These are phyloP conservation scores for Passiflora organensis DNA, from an alignment of 345 rosid species.

Conservation along the genomic window DNA sequence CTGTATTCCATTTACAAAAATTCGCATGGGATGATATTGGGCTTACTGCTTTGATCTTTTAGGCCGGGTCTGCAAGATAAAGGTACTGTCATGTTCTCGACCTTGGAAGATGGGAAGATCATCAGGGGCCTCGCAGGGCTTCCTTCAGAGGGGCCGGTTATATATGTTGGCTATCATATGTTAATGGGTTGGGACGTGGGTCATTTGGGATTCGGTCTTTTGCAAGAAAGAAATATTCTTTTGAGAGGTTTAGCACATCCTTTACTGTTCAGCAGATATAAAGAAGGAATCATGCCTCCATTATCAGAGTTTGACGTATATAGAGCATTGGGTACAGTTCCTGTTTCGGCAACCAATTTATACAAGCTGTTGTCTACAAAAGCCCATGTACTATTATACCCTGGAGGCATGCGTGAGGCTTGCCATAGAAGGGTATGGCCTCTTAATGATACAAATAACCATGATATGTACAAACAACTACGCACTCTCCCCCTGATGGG, in stretches of 20 bases:
- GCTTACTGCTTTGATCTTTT: conserved; percentile 1
- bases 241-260: conserved; percentile 74
- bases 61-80: conserved; percentile 33
- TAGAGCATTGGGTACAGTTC: conserved; percentile 62
- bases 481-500: no score
- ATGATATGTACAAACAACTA: background rate
- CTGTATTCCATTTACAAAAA: background rate
- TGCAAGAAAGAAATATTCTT: conserved; percentile 49
- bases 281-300: conserved; percentile 31
- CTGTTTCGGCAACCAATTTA: conserved; percentile 51
- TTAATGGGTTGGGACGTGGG: conserved; percentile 50
- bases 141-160: conserved; percentile 74
- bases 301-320: conserved; percentile 31
- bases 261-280: conserved; percentile 33
- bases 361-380: conserved; percentile 56
- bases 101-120: conserved; percentile 54
- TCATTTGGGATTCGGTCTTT: conserved; percentile 36
- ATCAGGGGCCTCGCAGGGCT: conserved; percentile 65
- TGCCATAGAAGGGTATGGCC: conserved; percentile 63
- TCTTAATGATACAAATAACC: background rate
- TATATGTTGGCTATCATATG: conserved; percentile 79
- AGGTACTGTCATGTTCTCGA: conserved; percentile 69
- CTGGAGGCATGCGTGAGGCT: conserved; percentile 87
- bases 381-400: conserved; percentile 66
- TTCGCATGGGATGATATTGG: background rate